A percentile compares a stretch with the other conserved stretches of the same genome.
Evolutionary conservation across 345 rosid species (phyloP).

Genomic region (Sonneratia caseolaris): DNA sequence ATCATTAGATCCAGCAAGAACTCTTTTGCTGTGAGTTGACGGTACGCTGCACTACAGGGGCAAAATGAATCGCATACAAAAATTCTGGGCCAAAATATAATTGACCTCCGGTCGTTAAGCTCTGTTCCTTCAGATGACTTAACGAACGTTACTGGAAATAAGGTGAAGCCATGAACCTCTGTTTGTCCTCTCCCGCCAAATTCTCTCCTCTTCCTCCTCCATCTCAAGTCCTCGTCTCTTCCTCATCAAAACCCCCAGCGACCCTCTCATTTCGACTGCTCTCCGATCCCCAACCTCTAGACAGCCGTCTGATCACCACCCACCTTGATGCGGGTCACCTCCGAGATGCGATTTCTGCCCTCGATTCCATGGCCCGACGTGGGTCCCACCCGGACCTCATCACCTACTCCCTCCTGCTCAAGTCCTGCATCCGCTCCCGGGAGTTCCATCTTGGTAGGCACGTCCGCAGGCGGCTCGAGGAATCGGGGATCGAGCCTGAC

Average conservation of each 20-base stretch:
- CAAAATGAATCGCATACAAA: background rate
- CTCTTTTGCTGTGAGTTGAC: background rate
- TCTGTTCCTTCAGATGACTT: too few species aligned
- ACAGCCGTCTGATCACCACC: constrained; percentile 33
- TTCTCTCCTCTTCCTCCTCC: constrained; percentile 1
- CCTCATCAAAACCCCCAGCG: background rate
- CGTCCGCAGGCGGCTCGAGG: constrained; percentile 36
- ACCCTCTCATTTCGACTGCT: constrained; percentile 9
- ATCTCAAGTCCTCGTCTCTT: background rate
- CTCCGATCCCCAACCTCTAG: constrained; percentile 10
- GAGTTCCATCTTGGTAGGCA: constrained; percentile 46
- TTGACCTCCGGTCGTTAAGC: too few species aligned
- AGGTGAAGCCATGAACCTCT: constrained; percentile 3
- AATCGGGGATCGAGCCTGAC: constrained; percentile 35
- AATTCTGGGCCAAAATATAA: background rate
- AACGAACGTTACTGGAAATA: background rate
- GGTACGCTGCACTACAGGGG: background rate
- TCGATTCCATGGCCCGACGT: constrained; percentile 30
- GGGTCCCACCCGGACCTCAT: constrained; percentile 37
- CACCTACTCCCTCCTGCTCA: constrained; percentile 64
- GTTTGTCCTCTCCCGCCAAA: constrained; percentile 20
- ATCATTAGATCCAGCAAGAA: too few species aligned
- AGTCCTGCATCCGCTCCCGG: constrained; percentile 55
- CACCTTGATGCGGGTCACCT: constrained; percentile 47
- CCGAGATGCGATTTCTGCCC: constrained; percentile 43